Conservation (phyloP, 2,329 filamentous ascomycete species). For the Cercospora sp. region DNA sequence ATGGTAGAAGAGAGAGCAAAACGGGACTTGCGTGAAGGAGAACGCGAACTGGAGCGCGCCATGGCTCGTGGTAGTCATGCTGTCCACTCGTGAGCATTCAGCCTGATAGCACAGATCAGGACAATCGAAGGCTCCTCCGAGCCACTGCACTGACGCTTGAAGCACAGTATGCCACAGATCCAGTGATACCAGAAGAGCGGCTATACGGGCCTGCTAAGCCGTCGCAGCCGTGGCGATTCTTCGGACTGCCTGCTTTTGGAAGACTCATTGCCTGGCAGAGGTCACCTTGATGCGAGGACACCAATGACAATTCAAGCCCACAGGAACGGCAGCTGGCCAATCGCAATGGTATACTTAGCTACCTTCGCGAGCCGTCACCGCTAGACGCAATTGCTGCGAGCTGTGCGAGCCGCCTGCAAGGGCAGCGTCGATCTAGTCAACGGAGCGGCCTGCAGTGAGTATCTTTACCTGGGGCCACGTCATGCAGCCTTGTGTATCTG, state of each 20-base stretch:
- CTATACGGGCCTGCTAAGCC: slow-evolving; percentile 1
- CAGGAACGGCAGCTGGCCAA: neutral
- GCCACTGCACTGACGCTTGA: neutral
- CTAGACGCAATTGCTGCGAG: neutral
- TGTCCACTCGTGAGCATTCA: neutral
- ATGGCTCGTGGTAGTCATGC: slow-evolving; percentile 11
- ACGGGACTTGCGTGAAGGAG: slow-evolving; percentile 26
- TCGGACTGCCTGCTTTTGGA: neutral
- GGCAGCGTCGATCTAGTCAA: neutral
- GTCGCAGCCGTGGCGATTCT: neutral
- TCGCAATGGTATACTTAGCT: neutral
- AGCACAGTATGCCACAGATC: slow-evolving; percentile 1
- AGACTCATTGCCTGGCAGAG: neutral
- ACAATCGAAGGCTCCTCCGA: neutral
- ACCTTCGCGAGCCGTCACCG: neutral
- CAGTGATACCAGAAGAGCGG: neutral
- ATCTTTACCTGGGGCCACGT: neutral
- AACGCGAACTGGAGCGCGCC: slow-evolving; percentile 26
- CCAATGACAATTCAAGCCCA: neutral
- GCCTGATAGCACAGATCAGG: slow-evolving; percentile 1
- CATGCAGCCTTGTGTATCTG: neutral
- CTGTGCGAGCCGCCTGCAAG: neutral
- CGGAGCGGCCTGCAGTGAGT: neutral
- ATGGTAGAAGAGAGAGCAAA: slow-evolving; percentile 25
- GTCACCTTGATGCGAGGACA: neutral